Evolutionary conservation across 805 yeast genomes (phyloP), one percentile per base, ranked within the genome.

Genomic region (Saturnispora galanensis): DNA sequence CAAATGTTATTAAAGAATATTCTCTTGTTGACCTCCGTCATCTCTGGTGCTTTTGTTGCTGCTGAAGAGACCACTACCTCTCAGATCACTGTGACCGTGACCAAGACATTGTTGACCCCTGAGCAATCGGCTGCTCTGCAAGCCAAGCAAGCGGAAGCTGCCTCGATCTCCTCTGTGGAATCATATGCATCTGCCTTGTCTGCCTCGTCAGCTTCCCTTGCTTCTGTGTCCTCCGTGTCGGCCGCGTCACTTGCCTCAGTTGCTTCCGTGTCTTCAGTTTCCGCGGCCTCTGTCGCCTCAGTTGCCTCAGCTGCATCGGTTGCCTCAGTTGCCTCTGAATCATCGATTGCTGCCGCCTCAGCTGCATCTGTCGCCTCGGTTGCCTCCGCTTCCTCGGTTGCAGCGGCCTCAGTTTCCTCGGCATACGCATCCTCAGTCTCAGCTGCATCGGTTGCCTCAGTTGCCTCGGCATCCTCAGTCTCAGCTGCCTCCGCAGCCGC

Each of bases 101-200:
- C 77, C 39, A 59, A 60, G 42, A 73, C 77, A 28, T 42, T 70
- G 38, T 64, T 69, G 54, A 62, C 74, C 29, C 76, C 77, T 31
- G 63, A 66, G 45, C 73, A 73, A 56, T 64, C 70, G 42, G 30
- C 38, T 5, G 12, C 21, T 8, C 42, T 67, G 35, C 61, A 65
- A 35, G 34, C 58, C 31, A 40, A 49, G 38, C 46, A 50, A 30
- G 62, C 65, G 21, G 30, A 58, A 36, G 31, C 47, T 30, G 46
- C 52, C 16, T 44, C 58, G 18, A 48, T 44, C 31, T 49, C 58
- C 3, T 51, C 55, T 7, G 53, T 26, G 46, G 58, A 50, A 32
- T 50, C 67, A 37, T 58, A 61, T 31, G 63, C 67, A 38, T 58
- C 62, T 12, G 64, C 64, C 34, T 57, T 57, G 15, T 57, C 66